Conservation (phyloP, 2,329 filamentous ascomycete genomes). For the Botrytis pseudocinerea region DNA sequence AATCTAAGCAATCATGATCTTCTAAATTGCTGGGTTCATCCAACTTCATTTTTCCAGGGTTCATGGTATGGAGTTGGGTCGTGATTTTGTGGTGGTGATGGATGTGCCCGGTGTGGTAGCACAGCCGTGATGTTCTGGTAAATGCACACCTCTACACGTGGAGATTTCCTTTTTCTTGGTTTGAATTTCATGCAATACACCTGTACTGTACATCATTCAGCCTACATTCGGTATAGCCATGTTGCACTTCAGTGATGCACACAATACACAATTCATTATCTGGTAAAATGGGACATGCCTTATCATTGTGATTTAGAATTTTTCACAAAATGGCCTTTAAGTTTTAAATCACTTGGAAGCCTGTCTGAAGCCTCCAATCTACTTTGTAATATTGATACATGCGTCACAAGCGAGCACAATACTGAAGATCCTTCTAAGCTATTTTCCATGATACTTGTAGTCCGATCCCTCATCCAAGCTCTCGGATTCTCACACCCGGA, state of each 20-base stretch:
- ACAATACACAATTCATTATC: constrained; percentile 4
- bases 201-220: constrained; percentile 19
- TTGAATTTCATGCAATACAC: constrained; percentile 19
- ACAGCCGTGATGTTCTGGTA: constrained; percentile 20
- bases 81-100: constrained; percentile 7
- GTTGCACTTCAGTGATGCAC: constrained; percentile 12
- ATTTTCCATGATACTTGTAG: constrained; percentile 12
- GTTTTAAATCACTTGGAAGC: not conserved
- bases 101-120: constrained; percentile 19
- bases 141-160: constrained; percentile 21
- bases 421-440: constrained; percentile 14
- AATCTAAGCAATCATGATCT: constrained; percentile 22
- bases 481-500: constrained; percentile 22
- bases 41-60: constrained; percentile 3
- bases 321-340: not conserved
- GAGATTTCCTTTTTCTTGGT: constrained; percentile 17
- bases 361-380: constrained; percentile 16
- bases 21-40: constrained; percentile 4
- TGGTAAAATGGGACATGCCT: constrained; percentile 13
- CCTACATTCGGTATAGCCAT: constrained; percentile 12
- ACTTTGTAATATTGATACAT: constrained; percentile 15
- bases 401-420: constrained; percentile 19
- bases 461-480: constrained; percentile 25
- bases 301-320: not conserved
- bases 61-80: constrained; percentile 22